phyloP scores from a whole-genome alignment of 1,284 basidiomycete genomes.

The Psilocybe mexicana region DNA sequence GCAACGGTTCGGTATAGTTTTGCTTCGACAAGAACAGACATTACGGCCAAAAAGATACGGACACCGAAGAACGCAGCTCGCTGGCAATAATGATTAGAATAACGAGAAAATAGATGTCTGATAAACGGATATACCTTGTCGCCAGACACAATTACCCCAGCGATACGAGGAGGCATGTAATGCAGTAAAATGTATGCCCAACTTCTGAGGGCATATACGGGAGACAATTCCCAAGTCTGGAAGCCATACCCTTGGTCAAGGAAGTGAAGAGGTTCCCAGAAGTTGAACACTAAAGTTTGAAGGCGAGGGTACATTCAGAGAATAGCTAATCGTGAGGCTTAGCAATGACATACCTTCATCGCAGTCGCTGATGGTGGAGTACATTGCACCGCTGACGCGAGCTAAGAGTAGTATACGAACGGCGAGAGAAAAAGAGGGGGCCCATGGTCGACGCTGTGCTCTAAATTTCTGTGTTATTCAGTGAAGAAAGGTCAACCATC shows the following conservation, averaged over 20 bases:
- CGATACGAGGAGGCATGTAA: constrained; percentile 54
- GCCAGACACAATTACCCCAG: constrained; percentile 38
- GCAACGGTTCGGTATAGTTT: constrained; percentile 82
- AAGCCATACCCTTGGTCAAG: constrained; percentile 83
- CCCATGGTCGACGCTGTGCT: constrained; percentile 75
- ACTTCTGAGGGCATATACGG: constrained; percentile 86
- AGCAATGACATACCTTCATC: constrained; percentile 76
- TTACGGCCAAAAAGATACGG: constrained; percentile 75
- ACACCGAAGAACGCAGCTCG: constrained; percentile 87
- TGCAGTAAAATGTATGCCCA: constrained; percentile 92
- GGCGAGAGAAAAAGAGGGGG: constrained; percentile 80
- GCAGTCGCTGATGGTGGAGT: constrained; percentile 93
- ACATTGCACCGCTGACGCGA: constrained; percentile 90
- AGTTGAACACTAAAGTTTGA: constrained; percentile 81
- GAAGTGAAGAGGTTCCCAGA: constrained; percentile 98
- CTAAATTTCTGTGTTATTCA: constrained; percentile 34
- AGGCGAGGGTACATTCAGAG: neutral
- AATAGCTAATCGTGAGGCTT: neutral
- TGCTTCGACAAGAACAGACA: constrained; percentile 82
- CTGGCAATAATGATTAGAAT: constrained; percentile 39
- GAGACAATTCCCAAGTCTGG: constrained; percentile 98
- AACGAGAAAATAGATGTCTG: neutral
- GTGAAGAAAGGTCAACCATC: neutral
- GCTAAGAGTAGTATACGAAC: constrained; percentile 83
- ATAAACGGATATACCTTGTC: constrained; percentile 48